A percentile compares a stretch with the other conserved stretches of the same genome.
These are phyloP conservation scores for Aspergillus diversus DNA, from an alignment of 495 filamentous ascomycete species.

Conservation along the genomic window DNA sequence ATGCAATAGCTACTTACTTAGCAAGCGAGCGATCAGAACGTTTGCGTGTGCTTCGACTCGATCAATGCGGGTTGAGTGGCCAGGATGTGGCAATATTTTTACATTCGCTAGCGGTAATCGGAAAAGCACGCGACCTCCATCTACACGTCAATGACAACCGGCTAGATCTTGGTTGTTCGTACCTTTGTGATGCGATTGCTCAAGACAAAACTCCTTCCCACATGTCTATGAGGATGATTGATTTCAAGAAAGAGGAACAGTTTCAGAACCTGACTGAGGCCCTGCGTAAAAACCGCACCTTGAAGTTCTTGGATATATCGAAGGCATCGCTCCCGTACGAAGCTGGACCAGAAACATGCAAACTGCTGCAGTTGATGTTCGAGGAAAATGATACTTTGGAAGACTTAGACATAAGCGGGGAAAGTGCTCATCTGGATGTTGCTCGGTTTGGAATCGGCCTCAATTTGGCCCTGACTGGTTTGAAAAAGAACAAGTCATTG, in stretches of 20 bases:
- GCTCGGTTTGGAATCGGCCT: constrained; percentile 82
- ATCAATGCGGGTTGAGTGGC: constrained; percentile 80
- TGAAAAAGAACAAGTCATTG: constrained; percentile 75
- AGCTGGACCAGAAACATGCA: constrained; percentile 72
- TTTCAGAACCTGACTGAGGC: constrained; percentile 77
- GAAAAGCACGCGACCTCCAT: constrained; percentile 67
- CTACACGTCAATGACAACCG: constrained; percentile 81
- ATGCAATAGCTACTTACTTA: constrained; percentile 66
- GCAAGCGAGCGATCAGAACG: constrained; percentile 63
- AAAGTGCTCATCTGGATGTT: constrained; percentile 84
- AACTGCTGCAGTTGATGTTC: constrained; percentile 74
- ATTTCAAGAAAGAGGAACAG: constrained; percentile 75
- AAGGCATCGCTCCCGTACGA: constrained; percentile 84
- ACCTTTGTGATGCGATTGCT: constrained; percentile 70
- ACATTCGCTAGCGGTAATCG: constrained; percentile 64
- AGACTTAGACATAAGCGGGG: constrained; percentile 85
- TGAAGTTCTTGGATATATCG: constrained; percentile 82
- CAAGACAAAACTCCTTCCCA: constrained; percentile 67
- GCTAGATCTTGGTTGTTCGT: constrained; percentile 70
- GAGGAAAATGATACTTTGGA: constrained; percentile 75
- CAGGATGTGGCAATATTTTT: constrained; percentile 77
- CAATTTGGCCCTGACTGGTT: constrained; percentile 72
- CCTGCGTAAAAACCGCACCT: constrained; percentile 70
- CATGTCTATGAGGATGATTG: constrained; percentile 82
- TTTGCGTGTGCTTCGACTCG: constrained; percentile 70